Evolutionary conservation across 106 monocot species (phyloP).

Genomic region (Hemerocallis citrina): DNA sequence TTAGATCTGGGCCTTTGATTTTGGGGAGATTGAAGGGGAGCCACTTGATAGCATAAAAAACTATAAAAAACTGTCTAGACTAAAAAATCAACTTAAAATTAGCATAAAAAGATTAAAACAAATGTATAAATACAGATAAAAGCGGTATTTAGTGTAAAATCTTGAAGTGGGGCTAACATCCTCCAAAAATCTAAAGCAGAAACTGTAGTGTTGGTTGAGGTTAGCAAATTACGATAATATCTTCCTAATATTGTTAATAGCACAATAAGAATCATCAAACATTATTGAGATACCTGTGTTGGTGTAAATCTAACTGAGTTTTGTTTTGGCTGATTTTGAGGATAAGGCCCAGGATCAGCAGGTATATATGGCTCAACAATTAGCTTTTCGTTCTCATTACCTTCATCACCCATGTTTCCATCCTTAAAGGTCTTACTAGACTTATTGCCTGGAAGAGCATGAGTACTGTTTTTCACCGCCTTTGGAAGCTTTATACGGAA

Average conservation of each 20-base stretch:
- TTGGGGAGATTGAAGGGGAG: too few relatives aligned
- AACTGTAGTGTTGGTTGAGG: too few relatives aligned
- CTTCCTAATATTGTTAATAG: neutral
- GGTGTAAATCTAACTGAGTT: conserved; percentile 96
- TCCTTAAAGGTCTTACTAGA: conserved; percentile 10
- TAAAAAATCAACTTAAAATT: too few relatives aligned
- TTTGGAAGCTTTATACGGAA: conserved; percentile 78
- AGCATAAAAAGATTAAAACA: too few relatives aligned
- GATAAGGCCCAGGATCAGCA: conserved; percentile 94
- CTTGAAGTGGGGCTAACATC: too few relatives aligned
- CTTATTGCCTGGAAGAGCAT: conserved; percentile 78
- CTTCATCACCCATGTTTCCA: conserved; percentile 12
- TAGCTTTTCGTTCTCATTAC: conserved; percentile 46
- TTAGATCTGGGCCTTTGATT: too few relatives aligned
- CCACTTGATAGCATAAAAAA: too few relatives aligned
- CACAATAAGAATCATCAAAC: neutral
- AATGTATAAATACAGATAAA: too few relatives aligned
- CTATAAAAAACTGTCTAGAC: too few relatives aligned
- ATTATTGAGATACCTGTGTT: conserved; percentile 86
- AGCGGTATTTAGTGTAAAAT: too few relatives aligned
- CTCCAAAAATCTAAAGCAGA: too few relatives aligned
- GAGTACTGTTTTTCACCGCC: conserved; percentile 42
- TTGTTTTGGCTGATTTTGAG: conserved; percentile 93
- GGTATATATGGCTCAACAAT: conserved; percentile 85
- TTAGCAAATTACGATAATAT: too few relatives aligned